Base-by-base conservation (phyloP, 129 eudicot genomes). In the Smallanthus sonchifolius region DNA sequence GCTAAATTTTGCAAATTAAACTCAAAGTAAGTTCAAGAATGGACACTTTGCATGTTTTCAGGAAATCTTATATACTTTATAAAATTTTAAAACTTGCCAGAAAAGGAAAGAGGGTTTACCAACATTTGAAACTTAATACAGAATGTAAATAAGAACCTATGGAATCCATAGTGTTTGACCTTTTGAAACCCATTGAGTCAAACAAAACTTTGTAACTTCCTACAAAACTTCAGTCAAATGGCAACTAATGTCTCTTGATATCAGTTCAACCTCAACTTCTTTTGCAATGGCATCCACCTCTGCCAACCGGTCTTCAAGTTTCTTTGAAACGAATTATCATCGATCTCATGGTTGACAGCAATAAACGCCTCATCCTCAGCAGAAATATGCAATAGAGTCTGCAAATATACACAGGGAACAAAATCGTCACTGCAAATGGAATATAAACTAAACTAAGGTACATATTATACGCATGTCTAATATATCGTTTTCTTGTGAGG, bases 181-280 rank as follows among this genome's bases (percentile, higher is more conserved):
- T 83, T 80, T 84, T 81, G 63, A 91, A 86, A 43, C 96, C 90
- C 77, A 87, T 74, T 17, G 79, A 77, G 73, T 86, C 85, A 40
- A 91, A 91, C 79, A 91, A 86, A 60, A 91, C 92, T 59, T 83
- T 63, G 80, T 91, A 15, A 91, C 97, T 7, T 92, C 97, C 74
- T 88, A 96, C 60, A 91, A 70, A 74, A 91, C 30, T 86, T 80
- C 91, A 65, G 79, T 79, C 76, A 86, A 69, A 79, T 24, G 30
- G 30, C 30, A 24, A 24, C 30, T 1, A 24, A 24, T 24, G 30
- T 24, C 30, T 24, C 30, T 91, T 39, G 88, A 67, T 73, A 83
- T 81, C 60, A 91, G 81, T 75, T 88, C 92, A 81, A 92, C 95
- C 78, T 92, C 98, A 74, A 92, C 87, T 75, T 92, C 98, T 80